These are phyloP conservation scores for Dioszegia crocea DNA, from an alignment of 768 basidiomycete genomes.

Conservation along the genomic window DNA sequence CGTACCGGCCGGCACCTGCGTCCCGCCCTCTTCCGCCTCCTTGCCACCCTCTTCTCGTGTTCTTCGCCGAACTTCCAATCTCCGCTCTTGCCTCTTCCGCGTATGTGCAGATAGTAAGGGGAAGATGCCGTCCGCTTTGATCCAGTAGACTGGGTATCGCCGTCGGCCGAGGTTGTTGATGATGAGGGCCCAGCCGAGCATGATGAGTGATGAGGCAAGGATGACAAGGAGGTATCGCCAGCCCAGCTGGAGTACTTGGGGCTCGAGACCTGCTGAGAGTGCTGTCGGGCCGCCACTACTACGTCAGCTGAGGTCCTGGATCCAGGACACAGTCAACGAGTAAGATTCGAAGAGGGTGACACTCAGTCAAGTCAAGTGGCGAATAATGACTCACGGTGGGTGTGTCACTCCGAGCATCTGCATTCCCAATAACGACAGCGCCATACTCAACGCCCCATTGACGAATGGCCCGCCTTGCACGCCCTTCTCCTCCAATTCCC, in stretches of 20 bases:
- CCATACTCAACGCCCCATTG: slow-evolving; percentile 30
- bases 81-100: neutral
- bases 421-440: slow-evolving; percentile 19
- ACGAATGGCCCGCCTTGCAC: slow-evolving; percentile 13
- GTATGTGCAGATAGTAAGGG: neutral
- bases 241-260: slow-evolving; percentile 14
- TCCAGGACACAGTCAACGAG: too few relatives aligned
- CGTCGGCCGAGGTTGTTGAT: slow-evolving; percentile 42
- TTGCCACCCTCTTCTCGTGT: slow-evolving; percentile 13
- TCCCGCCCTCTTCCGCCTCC: slow-evolving; percentile 16
- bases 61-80: neutral
- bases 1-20: neutral
- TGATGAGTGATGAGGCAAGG: slow-evolving; percentile 23
- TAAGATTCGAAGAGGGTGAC: too few relatives aligned
- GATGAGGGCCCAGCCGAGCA: slow-evolving; percentile 35
- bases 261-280: slow-evolving; percentile 22
- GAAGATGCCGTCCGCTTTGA: slow-evolving; percentile 15
- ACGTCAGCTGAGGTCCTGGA: too few relatives aligned
- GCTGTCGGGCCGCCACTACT: slow-evolving; percentile 36
- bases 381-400: slow-evolving; percentile 43
- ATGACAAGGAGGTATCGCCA: slow-evolving; percentile 32
- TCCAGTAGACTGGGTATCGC: slow-evolving; percentile 36
- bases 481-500: slow-evolving; percentile 6
- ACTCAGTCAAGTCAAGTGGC: too few relatives aligned
- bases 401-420: slow-evolving; percentile 24